Evolutionary conservation across 1,139 yeast species (phyloP).

Genomic region (Yamadazyma taylorii): DNA sequence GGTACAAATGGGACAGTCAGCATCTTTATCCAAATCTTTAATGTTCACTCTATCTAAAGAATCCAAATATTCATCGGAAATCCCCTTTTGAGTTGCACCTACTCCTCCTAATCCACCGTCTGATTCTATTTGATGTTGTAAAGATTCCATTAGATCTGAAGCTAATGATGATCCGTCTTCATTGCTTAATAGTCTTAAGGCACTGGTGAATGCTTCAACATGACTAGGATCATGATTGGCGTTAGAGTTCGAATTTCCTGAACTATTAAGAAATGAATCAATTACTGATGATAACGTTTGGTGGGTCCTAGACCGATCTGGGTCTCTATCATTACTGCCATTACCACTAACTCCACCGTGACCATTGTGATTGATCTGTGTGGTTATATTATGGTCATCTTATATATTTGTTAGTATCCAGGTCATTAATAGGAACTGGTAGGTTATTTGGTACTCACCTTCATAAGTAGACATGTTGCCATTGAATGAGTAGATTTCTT

Average conservation of each 20-base stretch:
- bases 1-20: constrained; percentile 82
- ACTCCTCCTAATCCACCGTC: background rate
- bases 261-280: constrained; percentile 32
- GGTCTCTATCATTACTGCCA: background rate
- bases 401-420: constrained; percentile 22
- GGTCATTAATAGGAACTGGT: no score
- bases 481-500: background rate
- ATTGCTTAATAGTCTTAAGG: constrained; percentile 30
- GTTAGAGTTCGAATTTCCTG: constrained; percentile 16
- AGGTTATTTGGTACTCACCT: no score
- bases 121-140: constrained; percentile 17
- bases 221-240: constrained; percentile 6
- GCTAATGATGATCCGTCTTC: constrained; percentile 37
- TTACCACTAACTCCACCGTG: no score
- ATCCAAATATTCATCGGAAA: constrained; percentile 70
- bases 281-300: constrained; percentile 37
- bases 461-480: constrained; percentile 40
- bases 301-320: constrained; percentile 25
- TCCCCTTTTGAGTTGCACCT: constrained; percentile 55
- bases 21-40: constrained; percentile 50
- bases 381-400: constrained; percentile 37
- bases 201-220: constrained; percentile 28
- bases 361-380: background rate
- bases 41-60: constrained; percentile 68
- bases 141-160: constrained; percentile 25